Base-by-base conservation (phyloP, 2,329 filamentous ascomycete species). In the Bipolaris oryzae region DNA sequence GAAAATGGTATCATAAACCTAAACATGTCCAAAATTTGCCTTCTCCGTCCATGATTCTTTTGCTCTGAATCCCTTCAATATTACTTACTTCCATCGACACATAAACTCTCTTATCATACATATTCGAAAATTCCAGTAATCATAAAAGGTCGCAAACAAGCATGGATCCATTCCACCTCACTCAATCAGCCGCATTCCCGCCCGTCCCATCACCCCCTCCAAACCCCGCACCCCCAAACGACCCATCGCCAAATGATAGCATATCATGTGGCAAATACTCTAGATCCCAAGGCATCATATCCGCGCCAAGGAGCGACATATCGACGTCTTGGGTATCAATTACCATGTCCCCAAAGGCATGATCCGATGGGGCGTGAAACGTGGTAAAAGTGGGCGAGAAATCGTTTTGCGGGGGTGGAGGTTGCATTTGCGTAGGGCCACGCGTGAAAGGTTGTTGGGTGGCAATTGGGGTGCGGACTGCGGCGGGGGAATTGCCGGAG, bases 301-400 rank as follows among this genome's bases (percentile, higher is more conserved):
- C 88, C 15, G 86, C 84, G 1, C 86, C 87, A 16, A 92, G 76
- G 4, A 85, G 79, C 21, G 84, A 85, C 80, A 93, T 89, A 61
- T 93, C 89, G 33, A 94, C 86, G 62, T 93, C 89, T 61, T 91
- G 89, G 57, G 86, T 89, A 70, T 91, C 87, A 62, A 93, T 90
- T 59, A 89, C 87, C 76, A 92, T 88, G 55, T 81, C 77, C 4
- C 77, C 77, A 44, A 81, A 74, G 1, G 74, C 64, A 5, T 64
- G 65, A 20, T 74, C 66, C 6, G 67, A 63, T 2, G 68, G 65
- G 2, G 63, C 67, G 2, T 68, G 58, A 34, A 71, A 74, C 7
- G 63, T 64, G 31, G 51, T 52, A 41, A 70, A 68, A 3, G 66
- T 65, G 1, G 72, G 64, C 1, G 72, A 71, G 13, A 73, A 68